These are phyloP conservation scores for Xylaria arbuscula DNA, from an alignment of 2,329 filamentous ascomycete species.

Conservation along the genomic window DNA sequence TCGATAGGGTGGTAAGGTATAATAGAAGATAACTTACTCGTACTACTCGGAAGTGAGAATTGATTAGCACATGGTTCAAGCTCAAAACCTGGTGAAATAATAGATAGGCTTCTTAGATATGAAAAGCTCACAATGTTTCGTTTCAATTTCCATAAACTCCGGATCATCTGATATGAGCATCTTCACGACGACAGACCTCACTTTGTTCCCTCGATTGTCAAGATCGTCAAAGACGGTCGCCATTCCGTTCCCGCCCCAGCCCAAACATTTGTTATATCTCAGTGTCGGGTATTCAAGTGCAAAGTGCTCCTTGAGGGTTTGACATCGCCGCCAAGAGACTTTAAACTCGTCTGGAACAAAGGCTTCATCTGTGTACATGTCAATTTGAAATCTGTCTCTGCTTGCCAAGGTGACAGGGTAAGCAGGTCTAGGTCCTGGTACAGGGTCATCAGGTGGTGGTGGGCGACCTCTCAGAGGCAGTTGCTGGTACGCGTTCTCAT, in stretches of 20 bases:
- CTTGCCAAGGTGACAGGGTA: background rate
- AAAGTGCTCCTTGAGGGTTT: slow-evolving; percentile 9
- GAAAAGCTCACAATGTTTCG: slow-evolving; percentile 7
- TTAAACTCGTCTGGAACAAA: background rate
- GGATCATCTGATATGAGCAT: background rate
- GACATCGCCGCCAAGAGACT: background rate
- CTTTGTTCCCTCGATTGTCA: background rate
- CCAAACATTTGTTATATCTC: slow-evolving; percentile 25
- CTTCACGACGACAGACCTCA: slow-evolving; percentile 27
- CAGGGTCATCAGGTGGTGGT: background rate
- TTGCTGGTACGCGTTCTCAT: background rate
- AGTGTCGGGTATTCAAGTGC: background rate
- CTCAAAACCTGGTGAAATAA: background rate
- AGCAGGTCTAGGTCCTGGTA: background rate
- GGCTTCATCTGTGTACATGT: background rate
- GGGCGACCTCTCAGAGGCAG: background rate
- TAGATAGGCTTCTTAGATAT: background rate
- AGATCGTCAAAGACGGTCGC: slow-evolving; percentile 24
- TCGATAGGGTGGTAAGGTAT: no score
- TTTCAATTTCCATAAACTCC: background rate
- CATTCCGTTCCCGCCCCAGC: slow-evolving; percentile 36
- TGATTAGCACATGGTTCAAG: slow-evolving; percentile 3
- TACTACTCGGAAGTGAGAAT: slow-evolving; percentile 13
- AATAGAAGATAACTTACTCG: slow-evolving; percentile 5
- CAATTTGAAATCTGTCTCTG: background rate